These are phyloP conservation scores for Thelonectria blattea DNA, from an alignment of 2,329 filamentous ascomycete species.

Conservation along the genomic window DNA sequence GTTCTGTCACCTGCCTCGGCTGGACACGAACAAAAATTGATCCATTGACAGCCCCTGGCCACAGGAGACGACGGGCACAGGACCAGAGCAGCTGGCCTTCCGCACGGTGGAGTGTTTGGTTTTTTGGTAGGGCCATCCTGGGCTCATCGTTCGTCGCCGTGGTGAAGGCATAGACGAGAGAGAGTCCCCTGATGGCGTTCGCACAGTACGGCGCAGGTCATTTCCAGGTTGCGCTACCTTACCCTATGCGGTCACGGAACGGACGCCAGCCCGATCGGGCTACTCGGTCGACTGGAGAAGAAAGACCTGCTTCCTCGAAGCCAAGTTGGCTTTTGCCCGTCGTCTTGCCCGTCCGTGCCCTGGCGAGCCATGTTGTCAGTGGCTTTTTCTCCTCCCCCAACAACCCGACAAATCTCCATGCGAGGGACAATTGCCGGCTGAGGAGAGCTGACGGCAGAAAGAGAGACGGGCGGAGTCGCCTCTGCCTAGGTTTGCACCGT, in stretches of 20 bases:
- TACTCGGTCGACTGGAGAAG: constrained; percentile 1
- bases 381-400: neutral
- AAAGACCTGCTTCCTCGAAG: neutral
- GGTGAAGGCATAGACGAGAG: too few species aligned
- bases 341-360: neutral
- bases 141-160: too few species aligned
- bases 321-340: neutral
- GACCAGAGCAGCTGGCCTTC: neutral
- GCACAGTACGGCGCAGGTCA: neutral
- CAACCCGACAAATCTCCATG: too few species aligned
- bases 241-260: constrained; percentile 5
- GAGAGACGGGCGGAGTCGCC: neutral
- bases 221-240: neutral
- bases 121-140: too few species aligned
- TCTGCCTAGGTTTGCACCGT: neutral
- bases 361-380: constrained; percentile 1
- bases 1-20: neutral
- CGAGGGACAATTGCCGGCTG: neutral
- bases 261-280: constrained; percentile 9
- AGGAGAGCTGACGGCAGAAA: neutral
- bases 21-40: neutral
- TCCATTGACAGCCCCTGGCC: neutral
- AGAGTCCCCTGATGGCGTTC: neutral
- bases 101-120: too few species aligned
- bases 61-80: constrained; percentile 7